Evolutionary conservation across 208 protist species (phyloP).

Genomic region (Crithidia bombi): DNA sequence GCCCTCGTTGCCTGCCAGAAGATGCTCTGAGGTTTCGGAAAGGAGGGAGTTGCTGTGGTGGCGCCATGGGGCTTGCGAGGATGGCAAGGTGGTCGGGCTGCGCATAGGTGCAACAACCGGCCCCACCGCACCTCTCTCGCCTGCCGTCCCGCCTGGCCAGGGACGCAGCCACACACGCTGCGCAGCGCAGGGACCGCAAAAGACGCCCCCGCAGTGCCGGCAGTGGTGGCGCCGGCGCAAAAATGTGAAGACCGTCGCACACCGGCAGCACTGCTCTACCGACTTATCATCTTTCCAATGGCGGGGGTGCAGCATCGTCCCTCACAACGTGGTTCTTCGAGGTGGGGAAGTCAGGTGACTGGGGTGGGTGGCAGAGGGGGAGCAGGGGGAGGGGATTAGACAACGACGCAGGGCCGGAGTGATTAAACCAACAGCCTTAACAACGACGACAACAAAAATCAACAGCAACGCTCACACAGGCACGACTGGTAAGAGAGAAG

Average conservation of each 20-base stretch:
- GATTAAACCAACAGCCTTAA: no score
- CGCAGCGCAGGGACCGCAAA: constrained; percentile 38
- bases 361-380: no score
- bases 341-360: no score
- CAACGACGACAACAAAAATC: no score
- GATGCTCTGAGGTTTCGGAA: neutral
- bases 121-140: neutral
- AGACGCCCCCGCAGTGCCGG: constrained; percentile 52
- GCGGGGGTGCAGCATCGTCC: constrained; percentile 37
- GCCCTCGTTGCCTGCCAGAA: neutral
- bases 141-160: neutral
- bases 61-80: neutral
- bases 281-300: constrained; percentile 37
- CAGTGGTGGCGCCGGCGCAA: constrained; percentile 55
- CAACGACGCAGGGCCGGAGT: no score
- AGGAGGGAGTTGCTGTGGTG: neutral
- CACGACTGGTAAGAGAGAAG: neutral
- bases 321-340: neutral
- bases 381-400: no score
- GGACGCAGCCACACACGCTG: constrained; percentile 49
- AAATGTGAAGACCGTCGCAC: constrained; percentile 33
- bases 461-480: neutral
- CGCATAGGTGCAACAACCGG: neutral
- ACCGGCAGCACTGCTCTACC: constrained; percentile 26
- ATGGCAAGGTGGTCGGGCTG: neutral